Base-by-base conservation (phyloP, 2,329 filamentous ascomycete genomes). In the Pochonia chlamydosporia region DNA sequence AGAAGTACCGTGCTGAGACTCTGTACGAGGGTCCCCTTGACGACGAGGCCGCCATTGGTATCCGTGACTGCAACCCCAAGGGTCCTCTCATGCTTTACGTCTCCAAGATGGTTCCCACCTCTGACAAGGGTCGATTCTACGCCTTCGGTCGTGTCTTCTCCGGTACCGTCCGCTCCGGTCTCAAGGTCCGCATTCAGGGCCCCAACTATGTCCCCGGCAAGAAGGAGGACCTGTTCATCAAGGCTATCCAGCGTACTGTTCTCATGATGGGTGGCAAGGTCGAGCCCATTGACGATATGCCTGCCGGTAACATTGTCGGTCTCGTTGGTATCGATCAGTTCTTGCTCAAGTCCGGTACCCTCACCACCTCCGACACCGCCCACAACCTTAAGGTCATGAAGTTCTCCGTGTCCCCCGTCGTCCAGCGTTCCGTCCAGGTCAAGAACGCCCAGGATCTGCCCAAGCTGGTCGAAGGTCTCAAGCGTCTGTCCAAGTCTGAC, bases 361-460 rank as follows among this genome's bases (percentile, higher is more conserved):
- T 99, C 64, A 96, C 91, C 75, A 97, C 92, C 70, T 85, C 81
- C 69, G 93, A 99, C 61, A 95, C 89, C 58, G 92, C 93, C 70
- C 93, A 99, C 87, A 99, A 99, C 86, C 79, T 99, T 67, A 97
- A 97, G 87, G 93, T 99, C 78, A 99, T 99, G 93, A 97, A 96
- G 82, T 99, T 99, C 87, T 99, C 93, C 68, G 93, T 99, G 71
- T 97, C 93, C 52, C 93, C 93, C 64, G 93, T 99, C 76, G 93
- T 99, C 59, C 92, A 87, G 78, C 92, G 92, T 62, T 96, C 93
- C 73, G 93, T 99, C 66, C 89, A 96, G 78, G 92, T 96, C 81
- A 97, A 97, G 89, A 99, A 99, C 78, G 93, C 93, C 66, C 90
- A 95, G 79, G 93, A 99, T 82, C 85, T 99, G 57, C 93, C 93